A percentile compares a stretch with the other conserved stretches of the same genome.
These are phyloP conservation scores for Gaeumannomyces tritici DNA, from an alignment of 2,329 filamentous ascomycete genomes.

Conservation along the genomic window DNA sequence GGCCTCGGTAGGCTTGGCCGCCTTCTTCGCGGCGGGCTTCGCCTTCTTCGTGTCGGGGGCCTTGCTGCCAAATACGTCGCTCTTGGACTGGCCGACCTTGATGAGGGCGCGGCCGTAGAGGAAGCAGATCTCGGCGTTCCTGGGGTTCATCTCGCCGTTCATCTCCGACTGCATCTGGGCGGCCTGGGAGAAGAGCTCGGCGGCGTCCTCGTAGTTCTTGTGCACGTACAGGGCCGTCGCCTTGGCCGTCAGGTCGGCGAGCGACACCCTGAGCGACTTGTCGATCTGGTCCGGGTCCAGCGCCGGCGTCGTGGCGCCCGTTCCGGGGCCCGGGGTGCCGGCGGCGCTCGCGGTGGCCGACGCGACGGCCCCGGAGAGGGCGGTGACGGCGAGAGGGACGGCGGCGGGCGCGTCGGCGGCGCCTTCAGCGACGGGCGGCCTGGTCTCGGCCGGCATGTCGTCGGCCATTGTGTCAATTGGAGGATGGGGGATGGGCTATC, in stretches of 20 bases:
- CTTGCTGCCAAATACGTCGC: conserved; percentile 82
- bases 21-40: conserved; percentile 28
- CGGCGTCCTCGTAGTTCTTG: conserved; percentile 78
- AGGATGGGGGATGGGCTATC: background rate
- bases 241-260: conserved; percentile 70
- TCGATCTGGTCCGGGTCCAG: conserved; percentile 22
- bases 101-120: conserved; percentile 90
- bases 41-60: conserved; percentile 47
- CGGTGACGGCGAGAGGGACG: background rate
- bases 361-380: conserved; percentile 4
- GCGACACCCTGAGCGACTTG: conserved; percentile 44
- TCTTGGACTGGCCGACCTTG: conserved; percentile 88
- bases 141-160: conserved; percentile 82
- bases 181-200: conserved; percentile 81
- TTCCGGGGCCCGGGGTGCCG: conserved; percentile 16
- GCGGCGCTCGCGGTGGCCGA: conserved; percentile 8
- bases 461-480: conserved; percentile 9
- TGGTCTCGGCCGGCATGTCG: conserved; percentile 1
- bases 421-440: background rate
- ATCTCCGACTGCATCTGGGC: conserved; percentile 83
- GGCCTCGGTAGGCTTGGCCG: conserved; percentile 27
- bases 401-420: background rate
- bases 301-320: conserved; percentile 21
- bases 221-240: conserved; percentile 79
- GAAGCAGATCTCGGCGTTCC: conserved; percentile 91